Percentiles rank a stretch among this genome's conserved stretches.
phyloP scores from a whole-genome alignment of 2,329 filamentous ascomycete genomes.

The Pseudogymnoascus sp. region DNA sequence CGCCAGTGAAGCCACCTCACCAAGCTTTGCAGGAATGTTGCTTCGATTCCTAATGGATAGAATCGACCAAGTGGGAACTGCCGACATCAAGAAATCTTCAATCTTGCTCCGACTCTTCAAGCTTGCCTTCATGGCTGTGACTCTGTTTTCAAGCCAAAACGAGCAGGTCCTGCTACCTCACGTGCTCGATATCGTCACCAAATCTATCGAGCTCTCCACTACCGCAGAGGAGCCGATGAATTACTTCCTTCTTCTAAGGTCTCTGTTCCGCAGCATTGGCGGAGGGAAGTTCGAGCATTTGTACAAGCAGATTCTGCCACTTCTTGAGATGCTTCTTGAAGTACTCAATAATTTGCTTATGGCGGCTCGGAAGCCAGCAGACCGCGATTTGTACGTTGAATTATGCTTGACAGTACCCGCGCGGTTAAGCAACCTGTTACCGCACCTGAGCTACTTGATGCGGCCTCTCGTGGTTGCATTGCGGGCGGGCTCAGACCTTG shows the following conservation, averaged over 20 bases:
- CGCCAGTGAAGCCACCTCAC: conserved; percentile 95
- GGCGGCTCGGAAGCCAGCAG: conserved; percentile 79
- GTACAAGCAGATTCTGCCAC: conserved; percentile 93
- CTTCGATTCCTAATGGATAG: conserved; percentile 95
- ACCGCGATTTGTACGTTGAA: conserved; percentile 94
- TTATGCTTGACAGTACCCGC: conserved; percentile 93
- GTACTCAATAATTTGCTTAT: conserved; percentile 91
- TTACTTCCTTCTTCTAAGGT: conserved; percentile 88
- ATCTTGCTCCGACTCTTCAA: conserved; percentile 94
- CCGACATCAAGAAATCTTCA: conserved; percentile 84
- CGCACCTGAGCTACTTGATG: conserved; percentile 95
- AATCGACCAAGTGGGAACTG: conserved; percentile 87
- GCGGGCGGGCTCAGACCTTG: conserved; percentile 82
- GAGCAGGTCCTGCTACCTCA: conserved; percentile 92
- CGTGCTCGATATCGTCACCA: conserved; percentile 93
- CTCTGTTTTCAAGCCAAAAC: conserved; percentile 87
- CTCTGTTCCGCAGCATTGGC: conserved; percentile 90
- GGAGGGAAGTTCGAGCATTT: conserved; percentile 95
- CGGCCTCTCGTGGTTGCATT: conserved; percentile 92
- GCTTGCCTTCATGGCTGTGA: conserved; percentile 98
- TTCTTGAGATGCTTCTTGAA: conserved; percentile 94
- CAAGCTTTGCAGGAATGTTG: conserved; percentile 96
- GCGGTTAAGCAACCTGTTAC: conserved; percentile 83
- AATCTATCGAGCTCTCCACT: conserved; percentile 92
- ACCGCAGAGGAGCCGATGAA: conserved; percentile 97